These are phyloP conservation scores for Pleurotus tuoliensis DNA, from an alignment of 768 basidiomycete species.

Conservation along the genomic window DNA sequence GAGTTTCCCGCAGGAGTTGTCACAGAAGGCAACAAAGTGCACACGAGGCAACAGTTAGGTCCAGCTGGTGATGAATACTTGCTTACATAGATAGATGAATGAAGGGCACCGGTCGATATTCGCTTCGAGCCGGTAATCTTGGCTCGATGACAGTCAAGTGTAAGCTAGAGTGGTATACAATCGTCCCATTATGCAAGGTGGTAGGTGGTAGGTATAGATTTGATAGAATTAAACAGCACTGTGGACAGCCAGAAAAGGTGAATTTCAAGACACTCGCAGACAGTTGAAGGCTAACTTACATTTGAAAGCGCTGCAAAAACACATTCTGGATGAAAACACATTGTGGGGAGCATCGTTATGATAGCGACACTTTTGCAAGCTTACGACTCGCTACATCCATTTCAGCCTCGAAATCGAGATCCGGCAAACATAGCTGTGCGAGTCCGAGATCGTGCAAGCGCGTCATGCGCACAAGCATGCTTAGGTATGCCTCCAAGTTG, in stretches of 20 bases:
- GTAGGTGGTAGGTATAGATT: no score
- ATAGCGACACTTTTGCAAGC: background rate
- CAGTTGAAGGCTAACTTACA: background rate
- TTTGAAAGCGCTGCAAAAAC: background rate
- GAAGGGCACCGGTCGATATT: no score
- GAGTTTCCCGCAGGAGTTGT: no score
- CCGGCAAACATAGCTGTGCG: constrained; percentile 53
- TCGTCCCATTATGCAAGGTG: no score
- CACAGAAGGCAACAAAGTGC: no score
- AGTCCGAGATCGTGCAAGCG: constrained; percentile 70
- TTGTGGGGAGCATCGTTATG: background rate
- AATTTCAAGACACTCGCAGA: background rate
- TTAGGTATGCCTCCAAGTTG: constrained; percentile 32
- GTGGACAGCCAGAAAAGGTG: background rate
- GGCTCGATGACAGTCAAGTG: no score
- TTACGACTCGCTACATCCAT: background rate
- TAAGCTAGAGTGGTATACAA: no score
- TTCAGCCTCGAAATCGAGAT: constrained; percentile 1
- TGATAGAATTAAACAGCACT: background rate
- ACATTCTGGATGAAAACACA: background rate
- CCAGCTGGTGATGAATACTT: no score
- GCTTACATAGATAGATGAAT: no score
- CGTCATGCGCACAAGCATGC: constrained; percentile 74
- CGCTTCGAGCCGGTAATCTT: no score
- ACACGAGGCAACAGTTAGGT: no score